These are phyloP conservation scores for Fragilaria crotonensis DNA, from an alignment of 108 stramenopile species.

Conservation along the genomic window DNA sequence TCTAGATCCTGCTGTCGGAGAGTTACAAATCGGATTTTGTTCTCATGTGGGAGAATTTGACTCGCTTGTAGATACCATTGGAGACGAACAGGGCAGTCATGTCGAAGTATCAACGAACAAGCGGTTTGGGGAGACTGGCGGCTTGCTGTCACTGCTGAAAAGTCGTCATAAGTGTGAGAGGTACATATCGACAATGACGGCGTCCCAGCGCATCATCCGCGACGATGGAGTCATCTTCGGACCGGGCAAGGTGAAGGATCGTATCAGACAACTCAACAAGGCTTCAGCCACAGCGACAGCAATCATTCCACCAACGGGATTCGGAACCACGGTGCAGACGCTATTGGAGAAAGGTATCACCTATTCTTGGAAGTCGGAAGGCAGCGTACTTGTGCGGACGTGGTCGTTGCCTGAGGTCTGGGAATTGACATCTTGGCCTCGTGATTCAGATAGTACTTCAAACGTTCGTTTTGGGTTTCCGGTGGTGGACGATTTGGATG, in stretches of 20 bases:
- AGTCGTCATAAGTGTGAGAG: constrained; percentile 35
- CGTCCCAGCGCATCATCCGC: constrained; percentile 55
- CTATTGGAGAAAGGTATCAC: constrained; percentile 54
- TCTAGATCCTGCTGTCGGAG: constrained; percentile 43
- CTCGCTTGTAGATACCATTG: constrained; percentile 65
- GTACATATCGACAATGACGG: constrained; percentile 61
- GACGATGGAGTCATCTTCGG: constrained; percentile 68
- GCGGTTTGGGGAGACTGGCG: constrained; percentile 2
- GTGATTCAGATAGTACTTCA: constrained; percentile 56
- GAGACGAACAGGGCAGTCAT: constrained; percentile 32
- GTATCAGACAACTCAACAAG: constrained; percentile 28
- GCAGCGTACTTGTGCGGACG: constrained; percentile 34
- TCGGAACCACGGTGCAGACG: constrained; percentile 55
- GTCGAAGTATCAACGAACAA: constrained; percentile 2
- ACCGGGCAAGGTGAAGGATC: constrained; percentile 58
- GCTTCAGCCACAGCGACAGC: neutral
- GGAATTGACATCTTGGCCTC: constrained; percentile 80
- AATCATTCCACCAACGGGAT: constrained; percentile 37
- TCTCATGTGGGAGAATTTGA: constrained; percentile 59
- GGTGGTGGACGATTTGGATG: constrained; percentile 42
- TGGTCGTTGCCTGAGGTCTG: constrained; percentile 69
- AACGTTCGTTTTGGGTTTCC: constrained; percentile 72
- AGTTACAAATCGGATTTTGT: constrained; percentile 55
- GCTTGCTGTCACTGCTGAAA: constrained; percentile 34
- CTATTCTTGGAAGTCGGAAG: constrained; percentile 20